Evolutionary conservation across 2,329 filamentous ascomycete species (phyloP).

Genomic region (Alternaria sp.): DNA sequence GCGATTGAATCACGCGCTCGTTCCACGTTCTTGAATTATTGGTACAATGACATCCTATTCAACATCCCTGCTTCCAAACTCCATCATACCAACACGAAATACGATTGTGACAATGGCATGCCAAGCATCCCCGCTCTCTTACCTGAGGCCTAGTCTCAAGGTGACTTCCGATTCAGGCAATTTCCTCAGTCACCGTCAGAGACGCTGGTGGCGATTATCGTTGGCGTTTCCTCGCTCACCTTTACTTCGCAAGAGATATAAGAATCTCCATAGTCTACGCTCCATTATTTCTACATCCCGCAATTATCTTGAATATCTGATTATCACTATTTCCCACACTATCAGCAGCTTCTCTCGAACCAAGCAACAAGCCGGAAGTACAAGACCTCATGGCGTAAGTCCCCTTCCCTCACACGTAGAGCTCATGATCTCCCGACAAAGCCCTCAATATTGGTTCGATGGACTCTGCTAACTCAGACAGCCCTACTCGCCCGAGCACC

Average conservation of each 20-base stretch:
- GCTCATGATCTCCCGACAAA: neutral
- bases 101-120: neutral
- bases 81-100: too few species aligned
- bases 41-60: neutral
- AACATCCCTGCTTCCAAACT: neutral
- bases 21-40: neutral
- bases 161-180: neutral
- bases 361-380: neutral
- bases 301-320: neutral
- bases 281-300: neutral
- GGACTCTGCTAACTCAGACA: slow-evolving; percentile 5
- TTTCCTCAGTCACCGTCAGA: neutral
- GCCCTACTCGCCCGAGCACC: slow-evolving; percentile 3
- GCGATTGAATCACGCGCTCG: neutral
- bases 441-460: neutral
- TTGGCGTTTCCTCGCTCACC: neutral
- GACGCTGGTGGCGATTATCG: neutral
- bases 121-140: neutral
- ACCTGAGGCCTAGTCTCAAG: neutral
- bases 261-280: neutral
- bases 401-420: neutral
- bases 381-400: slow-evolving; percentile 14
- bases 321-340: neutral
- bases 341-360: neutral
- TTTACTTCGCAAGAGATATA: neutral